Evolutionary conservation across 1,284 basidiomycete species (phyloP).

Genomic region (Apiotrichum montevideense): DNA sequence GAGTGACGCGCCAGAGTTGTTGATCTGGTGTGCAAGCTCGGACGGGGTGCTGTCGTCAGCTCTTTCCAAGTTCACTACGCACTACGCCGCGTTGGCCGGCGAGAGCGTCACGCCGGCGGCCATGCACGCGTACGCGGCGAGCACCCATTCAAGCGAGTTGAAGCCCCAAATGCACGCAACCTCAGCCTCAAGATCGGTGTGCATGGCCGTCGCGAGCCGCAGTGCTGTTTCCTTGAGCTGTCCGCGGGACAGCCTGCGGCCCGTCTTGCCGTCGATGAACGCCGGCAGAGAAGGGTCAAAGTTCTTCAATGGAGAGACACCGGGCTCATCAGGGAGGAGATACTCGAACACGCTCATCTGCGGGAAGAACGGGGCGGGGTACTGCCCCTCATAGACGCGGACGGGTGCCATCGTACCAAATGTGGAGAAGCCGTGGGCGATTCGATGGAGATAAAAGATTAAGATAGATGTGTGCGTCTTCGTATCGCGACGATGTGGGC

Average conservation of each 20-base stretch:
- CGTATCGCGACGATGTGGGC: no score
- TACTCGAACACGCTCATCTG: not conserved
- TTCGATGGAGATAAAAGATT: no score
- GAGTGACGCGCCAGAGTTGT: slow-evolving; percentile 54
- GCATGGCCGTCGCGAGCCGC: no score
- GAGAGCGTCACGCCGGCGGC: slow-evolving; percentile 32
- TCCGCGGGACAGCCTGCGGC: not conserved
- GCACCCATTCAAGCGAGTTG: slow-evolving; percentile 60
- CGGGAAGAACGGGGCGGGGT: not conserved
- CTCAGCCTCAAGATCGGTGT: no score
- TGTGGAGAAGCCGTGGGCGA: no score
- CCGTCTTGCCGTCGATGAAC: not conserved
- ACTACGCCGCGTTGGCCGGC: slow-evolving; percentile 37
- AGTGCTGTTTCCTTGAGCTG: not conserved
- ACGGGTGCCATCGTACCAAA: no score
- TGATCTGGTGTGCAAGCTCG: slow-evolving; percentile 35
- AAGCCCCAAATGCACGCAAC: slow-evolving; percentile 35
- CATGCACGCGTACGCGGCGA: slow-evolving; percentile 55
- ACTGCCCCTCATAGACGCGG: not conserved
- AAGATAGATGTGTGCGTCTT: no score
- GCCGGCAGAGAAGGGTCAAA: not conserved
- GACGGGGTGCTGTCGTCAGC: no score
- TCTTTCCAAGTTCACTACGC: no score
- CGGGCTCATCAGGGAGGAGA: not conserved
- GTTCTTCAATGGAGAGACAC: not conserved